A percentile compares a stretch with the other conserved stretches of the same genome.
Conservation (phyloP, 345 rosid species). For the Zanthoxylum bungeanum region DNA sequence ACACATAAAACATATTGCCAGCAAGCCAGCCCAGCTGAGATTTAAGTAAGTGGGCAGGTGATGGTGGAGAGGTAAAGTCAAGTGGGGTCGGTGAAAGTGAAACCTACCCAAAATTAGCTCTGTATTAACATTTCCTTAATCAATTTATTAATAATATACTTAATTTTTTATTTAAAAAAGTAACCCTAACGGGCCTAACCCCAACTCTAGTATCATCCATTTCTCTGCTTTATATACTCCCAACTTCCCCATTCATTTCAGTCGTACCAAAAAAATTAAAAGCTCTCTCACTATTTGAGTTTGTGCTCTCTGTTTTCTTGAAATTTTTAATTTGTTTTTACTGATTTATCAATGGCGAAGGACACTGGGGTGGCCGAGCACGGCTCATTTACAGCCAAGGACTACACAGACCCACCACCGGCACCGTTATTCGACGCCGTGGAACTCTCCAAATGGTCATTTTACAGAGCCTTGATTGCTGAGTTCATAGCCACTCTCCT, state of each 20-base stretch:
- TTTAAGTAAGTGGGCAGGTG: conserved; percentile 22
- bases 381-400: conserved; percentile 55
- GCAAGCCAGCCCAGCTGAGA: not conserved
- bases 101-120: conserved; percentile 1
- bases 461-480: conserved; percentile 79
- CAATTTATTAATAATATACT: not conserved
- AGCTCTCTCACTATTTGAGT: not conserved
- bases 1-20: not conserved
- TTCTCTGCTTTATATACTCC: conserved; percentile 33
- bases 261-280: not conserved
- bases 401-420: conserved; percentile 78
- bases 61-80: conserved; percentile 18
- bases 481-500: conserved; percentile 84
- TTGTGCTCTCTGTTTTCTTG: not conserved
- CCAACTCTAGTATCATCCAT: not conserved
- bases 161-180: not conserved
- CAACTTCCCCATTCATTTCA: not conserved
- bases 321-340: not conserved
- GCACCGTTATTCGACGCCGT: conserved; percentile 53
- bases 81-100: conserved; percentile 19
- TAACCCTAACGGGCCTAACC: no score
- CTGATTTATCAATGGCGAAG: conserved; percentile 28
- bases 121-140: not conserved
- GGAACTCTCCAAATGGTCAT: conserved; percentile 72
- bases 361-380: conserved; percentile 36